Percentiles rank a stretch among this genome's conserved stretches.
phyloP scores from a whole-genome alignment of 2,329 filamentous ascomycete species.

The Trichoderma lentiforme region DNA sequence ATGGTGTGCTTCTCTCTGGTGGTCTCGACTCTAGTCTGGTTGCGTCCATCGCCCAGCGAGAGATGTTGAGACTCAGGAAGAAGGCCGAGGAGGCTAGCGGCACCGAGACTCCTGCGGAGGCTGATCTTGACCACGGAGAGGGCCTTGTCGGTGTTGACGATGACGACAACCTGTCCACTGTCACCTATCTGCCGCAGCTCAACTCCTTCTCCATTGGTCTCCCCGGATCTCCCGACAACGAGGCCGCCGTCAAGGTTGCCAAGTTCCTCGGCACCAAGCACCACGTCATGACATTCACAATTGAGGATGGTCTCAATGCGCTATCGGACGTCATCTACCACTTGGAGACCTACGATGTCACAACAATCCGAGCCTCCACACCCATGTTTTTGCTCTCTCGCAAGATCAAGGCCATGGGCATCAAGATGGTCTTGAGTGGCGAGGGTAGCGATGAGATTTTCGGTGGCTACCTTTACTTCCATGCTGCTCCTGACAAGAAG shows the following conservation, averaged over 20 bases:
- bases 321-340: slow-evolving; percentile 98
- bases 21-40: slow-evolving; percentile 95
- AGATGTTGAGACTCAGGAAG: slow-evolving; percentile 75
- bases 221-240: slow-evolving; percentile 85
- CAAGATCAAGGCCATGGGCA: slow-evolving; percentile 99
- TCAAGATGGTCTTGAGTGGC: slow-evolving; percentile 98
- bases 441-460: slow-evolving; percentile 99
- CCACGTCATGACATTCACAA: slow-evolving; percentile 96
- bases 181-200: slow-evolving; percentile 88
- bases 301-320: slow-evolving; percentile 95
- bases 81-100: slow-evolving; percentile 51
- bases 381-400: slow-evolving; percentile 97
- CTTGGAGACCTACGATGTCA: slow-evolving; percentile 96
- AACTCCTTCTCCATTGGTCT: slow-evolving; percentile 99
- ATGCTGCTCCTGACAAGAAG: slow-evolving; percentile 83
- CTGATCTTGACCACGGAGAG: slow-evolving; percentile 59
- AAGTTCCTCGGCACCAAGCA: slow-evolving; percentile 97
- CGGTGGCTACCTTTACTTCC: slow-evolving; percentile 98
- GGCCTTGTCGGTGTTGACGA: slow-evolving; percentile 93
- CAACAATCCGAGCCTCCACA: slow-evolving; percentile 95
- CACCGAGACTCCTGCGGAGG: slow-evolving; percentile 34
- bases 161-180: slow-evolving; percentile 80
- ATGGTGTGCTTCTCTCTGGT: slow-evolving; percentile 91
- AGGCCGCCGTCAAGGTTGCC: slow-evolving; percentile 87
- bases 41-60: slow-evolving; percentile 90